A percentile compares a stretch with the other conserved stretches of the same genome.
Evolutionary conservation across 495 filamentous ascomycete genomes (phyloP).

Genomic region (Hypoxylon rickii): DNA sequence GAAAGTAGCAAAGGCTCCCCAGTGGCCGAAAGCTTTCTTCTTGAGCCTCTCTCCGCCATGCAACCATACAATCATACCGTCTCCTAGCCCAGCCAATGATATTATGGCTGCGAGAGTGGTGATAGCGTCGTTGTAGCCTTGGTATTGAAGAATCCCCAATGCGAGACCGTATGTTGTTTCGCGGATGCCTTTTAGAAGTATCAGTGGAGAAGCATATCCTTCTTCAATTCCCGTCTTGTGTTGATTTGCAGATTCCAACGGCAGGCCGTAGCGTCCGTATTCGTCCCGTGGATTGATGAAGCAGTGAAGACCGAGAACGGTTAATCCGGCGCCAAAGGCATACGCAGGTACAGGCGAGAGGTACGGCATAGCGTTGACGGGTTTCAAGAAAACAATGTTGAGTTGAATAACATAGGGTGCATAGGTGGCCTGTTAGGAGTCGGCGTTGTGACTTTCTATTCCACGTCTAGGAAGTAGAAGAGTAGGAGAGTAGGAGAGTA

Average conservation of each 20-base stretch:
- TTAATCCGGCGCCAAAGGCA: conserved; percentile 1
- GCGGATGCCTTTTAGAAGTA: conserved; percentile 18
- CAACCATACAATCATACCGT: conserved; percentile 14
- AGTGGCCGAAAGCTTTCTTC: conserved; percentile 5
- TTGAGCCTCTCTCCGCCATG: conserved; percentile 1
- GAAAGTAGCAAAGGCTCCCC: background rate
- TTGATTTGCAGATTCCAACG: too few species aligned
- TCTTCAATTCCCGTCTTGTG: too few species aligned
- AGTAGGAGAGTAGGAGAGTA: too few species aligned
- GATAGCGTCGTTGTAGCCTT: conserved; percentile 12
- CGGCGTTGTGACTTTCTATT: too few species aligned
- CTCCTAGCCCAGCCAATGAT: conserved; percentile 6
- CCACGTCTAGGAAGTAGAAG: too few species aligned
- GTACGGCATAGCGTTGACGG: background rate
- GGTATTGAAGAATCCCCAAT: conserved; percentile 4
- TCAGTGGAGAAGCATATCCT: too few species aligned
- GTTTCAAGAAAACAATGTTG: background rate
- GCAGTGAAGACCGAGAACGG: conserved; percentile 6
- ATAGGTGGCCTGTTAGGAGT: conserved; percentile 1
- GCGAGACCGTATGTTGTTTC: conserved; percentile 14
- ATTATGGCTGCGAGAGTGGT: conserved; percentile 7
- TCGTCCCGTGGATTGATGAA: conserved; percentile 7
- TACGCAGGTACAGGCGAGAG: conserved; percentile 4
- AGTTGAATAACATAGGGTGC: background rate
- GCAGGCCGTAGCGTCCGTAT: too few species aligned